These are phyloP conservation scores for Hypoxylon lienhwacheense DNA, from an alignment of 495 filamentous ascomycete species.

Conservation along the genomic window DNA sequence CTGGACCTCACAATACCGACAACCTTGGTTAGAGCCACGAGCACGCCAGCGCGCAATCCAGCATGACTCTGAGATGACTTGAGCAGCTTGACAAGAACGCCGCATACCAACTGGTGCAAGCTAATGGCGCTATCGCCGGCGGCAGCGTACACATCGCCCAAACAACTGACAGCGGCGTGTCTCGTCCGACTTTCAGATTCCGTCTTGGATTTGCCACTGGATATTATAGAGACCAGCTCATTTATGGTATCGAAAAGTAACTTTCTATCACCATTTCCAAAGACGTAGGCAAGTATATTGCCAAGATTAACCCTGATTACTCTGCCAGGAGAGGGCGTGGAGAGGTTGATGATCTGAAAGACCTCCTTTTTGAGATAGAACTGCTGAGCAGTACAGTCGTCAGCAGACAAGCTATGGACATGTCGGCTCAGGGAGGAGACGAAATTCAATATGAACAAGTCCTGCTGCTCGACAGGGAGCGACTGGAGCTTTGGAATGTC, in stretches of 20 bases:
- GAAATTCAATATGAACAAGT: constrained; percentile 89
- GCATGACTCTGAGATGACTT: constrained; percentile 80
- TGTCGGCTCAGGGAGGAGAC: constrained; percentile 80
- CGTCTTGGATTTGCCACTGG: constrained; percentile 76
- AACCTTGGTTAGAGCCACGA: constrained; percentile 75
- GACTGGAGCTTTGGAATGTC: constrained; percentile 85
- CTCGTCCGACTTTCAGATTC: constrained; percentile 64
- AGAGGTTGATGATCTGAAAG: constrained; percentile 85
- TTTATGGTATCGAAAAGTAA: constrained; percentile 92
- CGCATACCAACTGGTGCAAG: constrained; percentile 72
- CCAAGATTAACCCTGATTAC: constrained; percentile 88
- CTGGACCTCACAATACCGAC: constrained; percentile 69
- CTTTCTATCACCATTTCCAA: constrained; percentile 87
- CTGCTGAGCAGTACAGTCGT: constrained; percentile 84
- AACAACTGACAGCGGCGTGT: constrained; percentile 85
- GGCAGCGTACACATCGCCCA: constrained; percentile 84
- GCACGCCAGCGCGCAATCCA: constrained; percentile 81
- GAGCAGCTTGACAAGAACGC: constrained; percentile 71
- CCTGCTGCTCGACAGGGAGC: constrained; percentile 92
- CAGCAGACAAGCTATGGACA: constrained; percentile 69
- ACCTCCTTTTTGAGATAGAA: constrained; percentile 86
- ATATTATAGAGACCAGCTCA: constrained; percentile 75
- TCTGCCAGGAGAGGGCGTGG: constrained; percentile 80
- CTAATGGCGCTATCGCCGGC: constrained; percentile 94
- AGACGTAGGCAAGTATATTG: constrained; percentile 77